These are phyloP conservation scores for Mycena maculata DNA, from an alignment of 768 basidiomycete species.

Conservation along the genomic window DNA sequence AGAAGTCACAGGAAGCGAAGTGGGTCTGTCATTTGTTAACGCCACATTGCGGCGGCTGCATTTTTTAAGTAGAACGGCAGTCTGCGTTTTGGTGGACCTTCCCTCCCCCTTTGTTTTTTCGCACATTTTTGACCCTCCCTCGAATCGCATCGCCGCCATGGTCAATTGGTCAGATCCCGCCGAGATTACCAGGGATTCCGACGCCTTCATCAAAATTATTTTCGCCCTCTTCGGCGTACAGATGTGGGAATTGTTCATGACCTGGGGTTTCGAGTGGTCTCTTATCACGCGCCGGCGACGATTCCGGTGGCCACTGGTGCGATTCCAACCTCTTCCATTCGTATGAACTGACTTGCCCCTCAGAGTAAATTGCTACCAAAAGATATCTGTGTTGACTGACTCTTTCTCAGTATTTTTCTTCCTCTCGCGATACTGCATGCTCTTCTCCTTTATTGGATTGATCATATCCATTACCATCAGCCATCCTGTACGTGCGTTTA, in stretches of 20 bases:
- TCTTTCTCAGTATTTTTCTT: conserved; percentile 66
- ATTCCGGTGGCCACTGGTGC: conserved; percentile 77
- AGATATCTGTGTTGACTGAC: conserved; percentile 13
- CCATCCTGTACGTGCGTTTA: conserved; percentile 54
- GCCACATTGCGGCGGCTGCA: conserved; percentile 27
- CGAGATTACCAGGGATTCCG: conserved; percentile 59
- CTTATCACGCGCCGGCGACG: conserved; percentile 65
- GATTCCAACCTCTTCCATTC: conserved; percentile 39
- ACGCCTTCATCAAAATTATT: conserved; percentile 67
- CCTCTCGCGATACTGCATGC: conserved; percentile 76
- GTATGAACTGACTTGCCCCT: no score
- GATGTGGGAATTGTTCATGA: conserved; percentile 74
- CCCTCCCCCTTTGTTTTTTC: not conserved
- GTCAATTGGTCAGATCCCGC: conserved; percentile 61
- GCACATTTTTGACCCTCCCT: not conserved
- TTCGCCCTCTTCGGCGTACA: conserved; percentile 75
- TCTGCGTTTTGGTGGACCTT: not conserved
- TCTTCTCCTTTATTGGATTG: conserved; percentile 75
- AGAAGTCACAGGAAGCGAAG: conserved; percentile 27
- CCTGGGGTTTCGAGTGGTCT: conserved; percentile 76
- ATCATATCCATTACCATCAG: conserved; percentile 68
- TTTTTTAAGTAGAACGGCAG: conserved; percentile 20
- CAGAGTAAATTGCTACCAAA: conserved; percentile 37
- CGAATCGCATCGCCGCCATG: conserved; percentile 46
- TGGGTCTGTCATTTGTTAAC: conserved; percentile 19